These are phyloP conservation scores for Xanthoceras sorbifolium DNA, from an alignment of 345 rosid species.

Conservation along the genomic window DNA sequence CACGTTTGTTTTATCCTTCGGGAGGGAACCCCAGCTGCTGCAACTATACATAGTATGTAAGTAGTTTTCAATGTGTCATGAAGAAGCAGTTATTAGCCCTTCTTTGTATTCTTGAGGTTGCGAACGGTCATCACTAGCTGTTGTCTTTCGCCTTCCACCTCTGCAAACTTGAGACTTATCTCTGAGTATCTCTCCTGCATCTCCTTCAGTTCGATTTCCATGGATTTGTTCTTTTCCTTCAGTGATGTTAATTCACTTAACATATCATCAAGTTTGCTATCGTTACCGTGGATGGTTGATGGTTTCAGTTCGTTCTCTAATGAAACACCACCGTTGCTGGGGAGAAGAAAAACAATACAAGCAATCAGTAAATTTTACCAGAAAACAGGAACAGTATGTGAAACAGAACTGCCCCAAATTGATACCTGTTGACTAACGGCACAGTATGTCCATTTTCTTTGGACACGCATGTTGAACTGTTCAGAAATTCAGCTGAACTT, in stretches of 20 bases:
- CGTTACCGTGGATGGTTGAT: conserved; percentile 1
- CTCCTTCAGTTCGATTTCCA: conserved; percentile 86
- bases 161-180: conserved; percentile 90
- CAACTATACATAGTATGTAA: conserved; percentile 44
- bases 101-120: conserved; percentile 65
- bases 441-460: conserved; percentile 24
- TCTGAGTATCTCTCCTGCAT: conserved; percentile 90
- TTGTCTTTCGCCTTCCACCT: conserved; percentile 98
- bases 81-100: conserved; percentile 37
- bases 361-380: neutral
- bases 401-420: neutral
- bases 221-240: conserved; percentile 54
- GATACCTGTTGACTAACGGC: conserved; percentile 43
- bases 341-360: conserved; percentile 1
- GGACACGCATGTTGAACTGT: conserved; percentile 13
- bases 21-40: conserved; percentile 19
- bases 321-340: conserved; percentile 21
- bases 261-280: conserved; percentile 25
- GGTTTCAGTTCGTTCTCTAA: conserved; percentile 27
- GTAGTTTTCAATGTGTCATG: conserved; percentile 27
- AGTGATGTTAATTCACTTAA: conserved; percentile 45
- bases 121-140: conserved; percentile 86
- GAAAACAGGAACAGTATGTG: neutral
- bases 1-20: conserved; percentile 10
- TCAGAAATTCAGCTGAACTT: neutral